Percentiles rank a stretch among this genome's conserved stretches.
These are phyloP conservation scores for Capsicum chinense DNA, from an alignment of 257 asterid species.

Conservation along the genomic window DNA sequence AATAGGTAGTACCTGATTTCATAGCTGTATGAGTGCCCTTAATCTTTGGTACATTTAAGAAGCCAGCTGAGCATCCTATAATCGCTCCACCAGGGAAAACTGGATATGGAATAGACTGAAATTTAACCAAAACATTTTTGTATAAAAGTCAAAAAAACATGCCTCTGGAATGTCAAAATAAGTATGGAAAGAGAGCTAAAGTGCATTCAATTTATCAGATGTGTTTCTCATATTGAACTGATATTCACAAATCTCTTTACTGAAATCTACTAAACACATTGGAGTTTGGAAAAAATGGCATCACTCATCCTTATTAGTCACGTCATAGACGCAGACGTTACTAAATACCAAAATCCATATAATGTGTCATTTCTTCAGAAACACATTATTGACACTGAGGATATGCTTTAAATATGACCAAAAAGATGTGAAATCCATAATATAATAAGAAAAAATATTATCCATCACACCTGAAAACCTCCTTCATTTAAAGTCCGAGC, in stretches of 20 bases:
- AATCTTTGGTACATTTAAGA: constrained; percentile 92
- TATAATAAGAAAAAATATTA: constrained; percentile 5
- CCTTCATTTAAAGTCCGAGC: constrained; percentile 98
- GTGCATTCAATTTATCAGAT: constrained; percentile 15
- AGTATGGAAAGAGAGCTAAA: neutral
- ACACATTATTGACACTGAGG: constrained; percentile 9
- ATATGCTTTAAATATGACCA: neutral
- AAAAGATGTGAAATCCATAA: constrained; percentile 5
- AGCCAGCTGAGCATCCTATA: constrained; percentile 99
- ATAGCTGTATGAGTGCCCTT: constrained; percentile 99
- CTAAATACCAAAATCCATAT: neutral
- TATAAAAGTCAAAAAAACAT: constrained; percentile 25
- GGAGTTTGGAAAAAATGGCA: neutral
- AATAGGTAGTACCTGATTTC: constrained; percentile 77
- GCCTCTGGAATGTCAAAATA: neutral
- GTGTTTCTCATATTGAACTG: neutral
- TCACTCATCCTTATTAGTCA: neutral
- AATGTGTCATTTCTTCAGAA: neutral
- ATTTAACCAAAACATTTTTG: constrained; percentile 65
- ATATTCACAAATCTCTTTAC: neutral
- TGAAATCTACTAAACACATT: constrained; percentile 11
- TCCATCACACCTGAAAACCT: constrained; percentile 76
- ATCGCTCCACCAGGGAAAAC: constrained; percentile 99
- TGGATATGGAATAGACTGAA: constrained; percentile 99
- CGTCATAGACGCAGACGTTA: neutral